A percentile compares a stretch with the other conserved stretches of the same genome.
Evolutionary conservation across 768 basidiomycete genomes (phyloP).

Genomic region (Xanthoconium stramineum): DNA sequence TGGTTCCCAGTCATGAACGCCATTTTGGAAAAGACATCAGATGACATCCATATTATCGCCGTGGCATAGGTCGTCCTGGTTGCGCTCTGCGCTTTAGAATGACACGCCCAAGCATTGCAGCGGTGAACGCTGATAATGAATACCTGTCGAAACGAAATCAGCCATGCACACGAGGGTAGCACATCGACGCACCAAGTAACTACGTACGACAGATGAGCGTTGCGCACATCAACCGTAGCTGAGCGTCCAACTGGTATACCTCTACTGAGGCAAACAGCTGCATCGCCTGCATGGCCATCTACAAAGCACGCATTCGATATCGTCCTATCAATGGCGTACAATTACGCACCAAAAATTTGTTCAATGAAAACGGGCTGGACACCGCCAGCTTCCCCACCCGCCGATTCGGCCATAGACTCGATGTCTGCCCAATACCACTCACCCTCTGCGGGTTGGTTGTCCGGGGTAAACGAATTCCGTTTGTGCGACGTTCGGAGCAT

Average conservation of each 20-base stretch:
- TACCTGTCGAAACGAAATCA: conserved; percentile 55
- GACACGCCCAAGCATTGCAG: conserved; percentile 75
- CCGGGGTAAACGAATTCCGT: conserved; percentile 82
- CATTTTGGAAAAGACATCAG: not conserved
- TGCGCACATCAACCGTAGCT: conserved; percentile 82
- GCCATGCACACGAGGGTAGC: not conserved
- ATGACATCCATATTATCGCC: conserved; percentile 28
- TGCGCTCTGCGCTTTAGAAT: conserved; percentile 52
- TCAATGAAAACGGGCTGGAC: conserved; percentile 92
- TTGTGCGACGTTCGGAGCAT: conserved; percentile 80
- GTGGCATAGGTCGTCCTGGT: conserved; percentile 54
- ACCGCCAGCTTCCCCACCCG: conserved; percentile 65
- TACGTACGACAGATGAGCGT: conserved; percentile 93
- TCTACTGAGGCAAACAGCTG: conserved; percentile 49
- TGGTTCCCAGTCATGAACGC: not conserved
- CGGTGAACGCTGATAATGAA: conserved; percentile 80
- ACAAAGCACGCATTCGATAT: conserved; percentile 9
- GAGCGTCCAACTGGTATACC: conserved; percentile 86
- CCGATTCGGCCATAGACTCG: conserved; percentile 70
- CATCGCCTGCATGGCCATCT: conserved; percentile 88
- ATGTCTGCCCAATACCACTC: conserved; percentile 95
- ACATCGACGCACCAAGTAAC: conserved; percentile 73
- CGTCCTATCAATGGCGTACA: not conserved
- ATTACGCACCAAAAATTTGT: conserved; percentile 76
- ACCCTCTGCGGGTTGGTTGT: conserved; percentile 74